Evolutionary conservation across 257 asterid species (phyloP).

Genomic region (Solanum pinnatisectum): DNA sequence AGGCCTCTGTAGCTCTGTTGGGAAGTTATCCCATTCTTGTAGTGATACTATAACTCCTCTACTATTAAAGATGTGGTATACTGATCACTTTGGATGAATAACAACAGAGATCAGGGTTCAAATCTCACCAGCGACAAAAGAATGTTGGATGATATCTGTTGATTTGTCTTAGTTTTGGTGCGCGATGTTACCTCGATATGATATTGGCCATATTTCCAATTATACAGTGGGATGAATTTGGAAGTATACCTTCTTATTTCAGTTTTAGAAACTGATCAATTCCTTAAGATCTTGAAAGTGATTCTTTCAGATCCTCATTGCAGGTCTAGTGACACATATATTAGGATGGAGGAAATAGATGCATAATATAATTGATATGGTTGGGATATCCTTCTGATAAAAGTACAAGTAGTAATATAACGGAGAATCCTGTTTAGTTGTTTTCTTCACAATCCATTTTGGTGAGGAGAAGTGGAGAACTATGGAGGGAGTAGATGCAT

Average conservation of each 20-base stretch:
- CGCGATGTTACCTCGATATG: not conserved
- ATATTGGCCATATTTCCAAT: not conserved
- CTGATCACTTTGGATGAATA: not conserved
- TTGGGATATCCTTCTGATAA: no score
- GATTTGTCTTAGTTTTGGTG: not conserved
- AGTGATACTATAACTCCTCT: not conserved
- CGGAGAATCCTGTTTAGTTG: not conserved
- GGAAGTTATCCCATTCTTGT: not conserved
- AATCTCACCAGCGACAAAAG: not conserved
- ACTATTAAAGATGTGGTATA: not conserved
- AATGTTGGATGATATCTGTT: not conserved
- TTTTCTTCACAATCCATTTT: not conserved
- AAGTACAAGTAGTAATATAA: no score
- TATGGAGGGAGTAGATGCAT: not conserved
- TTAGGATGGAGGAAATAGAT: no score
- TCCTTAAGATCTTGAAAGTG: no score
- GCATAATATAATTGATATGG: no score
- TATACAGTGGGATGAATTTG: not conserved
- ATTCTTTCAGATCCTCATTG: no score
- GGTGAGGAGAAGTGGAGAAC: not conserved
- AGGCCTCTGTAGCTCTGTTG: not conserved
- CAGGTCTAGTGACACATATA: no score
- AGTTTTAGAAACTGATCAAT: no score
- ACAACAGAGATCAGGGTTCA: not conserved
- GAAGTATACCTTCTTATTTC: not conserved